These are phyloP conservation scores for Sporobolomyces pararoseus DNA, from an alignment of 768 basidiomycete species.

Conservation along the genomic window DNA sequence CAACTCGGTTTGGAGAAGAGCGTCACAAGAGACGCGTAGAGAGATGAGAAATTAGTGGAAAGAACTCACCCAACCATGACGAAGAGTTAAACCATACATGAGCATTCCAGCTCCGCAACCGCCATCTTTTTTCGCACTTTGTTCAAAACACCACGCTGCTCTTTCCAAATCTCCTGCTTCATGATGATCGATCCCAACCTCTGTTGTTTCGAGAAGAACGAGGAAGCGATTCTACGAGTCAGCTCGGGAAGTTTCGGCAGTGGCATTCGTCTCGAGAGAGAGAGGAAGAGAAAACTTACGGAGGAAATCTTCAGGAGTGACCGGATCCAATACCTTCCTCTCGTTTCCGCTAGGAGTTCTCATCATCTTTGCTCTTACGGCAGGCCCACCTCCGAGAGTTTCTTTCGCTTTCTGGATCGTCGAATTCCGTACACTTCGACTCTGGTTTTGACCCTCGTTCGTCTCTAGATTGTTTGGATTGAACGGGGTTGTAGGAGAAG, in stretches of 20 bases:
- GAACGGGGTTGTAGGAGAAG: constrained; percentile 1
- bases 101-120: constrained; percentile 87
- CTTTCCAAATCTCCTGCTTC: constrained; percentile 45
- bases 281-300: too few species aligned
- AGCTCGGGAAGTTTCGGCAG: too few species aligned
- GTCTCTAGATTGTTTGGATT: neutral
- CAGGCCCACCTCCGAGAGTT: neutral
- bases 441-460: too few species aligned
- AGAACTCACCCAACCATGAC: constrained; percentile 79
- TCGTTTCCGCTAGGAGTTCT: constrained; percentile 15
- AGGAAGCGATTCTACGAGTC: too few species aligned
- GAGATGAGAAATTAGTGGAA: neutral
- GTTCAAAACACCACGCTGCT: constrained; percentile 45
- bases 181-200: constrained; percentile 45
- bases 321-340: constrained; percentile 11
- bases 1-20: neutral
- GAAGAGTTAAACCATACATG: constrained; percentile 79
- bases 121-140: constrained; percentile 54
- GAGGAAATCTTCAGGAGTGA: constrained; percentile 39
- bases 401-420: constrained; percentile 12
- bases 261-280: too few species aligned
- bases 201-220: too few species aligned
- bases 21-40: neutral
- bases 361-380: neutral
- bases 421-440: neutral